These are phyloP conservation scores for Sarcomyxa edulis DNA, from an alignment of 768 basidiomycete species.

Conservation along the genomic window DNA sequence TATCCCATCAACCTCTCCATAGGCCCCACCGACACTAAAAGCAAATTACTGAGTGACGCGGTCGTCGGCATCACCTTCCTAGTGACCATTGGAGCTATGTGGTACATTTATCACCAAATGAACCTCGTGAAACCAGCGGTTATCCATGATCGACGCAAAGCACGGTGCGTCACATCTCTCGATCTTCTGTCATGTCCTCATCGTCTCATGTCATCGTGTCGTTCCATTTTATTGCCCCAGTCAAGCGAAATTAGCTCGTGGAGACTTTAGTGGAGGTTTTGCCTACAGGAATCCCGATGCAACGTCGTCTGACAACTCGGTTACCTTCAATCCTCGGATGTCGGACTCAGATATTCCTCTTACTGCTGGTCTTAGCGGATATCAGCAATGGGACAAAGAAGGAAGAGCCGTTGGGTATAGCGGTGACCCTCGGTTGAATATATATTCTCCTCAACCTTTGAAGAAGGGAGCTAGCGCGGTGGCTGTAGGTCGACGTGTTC, in stretches of 20 bases:
- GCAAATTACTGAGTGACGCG: conserved; percentile 61
- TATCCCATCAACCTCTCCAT: conserved; percentile 1
- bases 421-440: conserved; percentile 36
- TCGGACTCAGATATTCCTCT: conserved; percentile 42
- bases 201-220: too few species aligned
- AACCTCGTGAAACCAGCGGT: conserved; percentile 59
- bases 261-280: conserved; percentile 12
- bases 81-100: conserved; percentile 73
- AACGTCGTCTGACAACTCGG: neutral
- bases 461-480: too few species aligned
- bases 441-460: conserved; percentile 55
- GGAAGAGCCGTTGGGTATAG: conserved; percentile 46
- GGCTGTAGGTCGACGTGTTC: too few species aligned
- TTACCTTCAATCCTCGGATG: conserved; percentile 22
- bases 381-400: conserved; percentile 48
- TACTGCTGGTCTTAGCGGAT: conserved; percentile 22
- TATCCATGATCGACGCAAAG: conserved; percentile 68
- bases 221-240: conserved; percentile 23
- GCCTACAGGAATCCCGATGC: conserved; percentile 4
- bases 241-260: conserved; percentile 45
- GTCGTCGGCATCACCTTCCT: conserved; percentile 65
- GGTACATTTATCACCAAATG: conserved; percentile 78
- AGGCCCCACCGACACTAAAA: conserved; percentile 37
- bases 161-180: conserved; percentile 39
- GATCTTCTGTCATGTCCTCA: too few species aligned